Base-by-base conservation (phyloP, 495 filamentous ascomycete genomes). In the Penicillium riverlandense region DNA sequence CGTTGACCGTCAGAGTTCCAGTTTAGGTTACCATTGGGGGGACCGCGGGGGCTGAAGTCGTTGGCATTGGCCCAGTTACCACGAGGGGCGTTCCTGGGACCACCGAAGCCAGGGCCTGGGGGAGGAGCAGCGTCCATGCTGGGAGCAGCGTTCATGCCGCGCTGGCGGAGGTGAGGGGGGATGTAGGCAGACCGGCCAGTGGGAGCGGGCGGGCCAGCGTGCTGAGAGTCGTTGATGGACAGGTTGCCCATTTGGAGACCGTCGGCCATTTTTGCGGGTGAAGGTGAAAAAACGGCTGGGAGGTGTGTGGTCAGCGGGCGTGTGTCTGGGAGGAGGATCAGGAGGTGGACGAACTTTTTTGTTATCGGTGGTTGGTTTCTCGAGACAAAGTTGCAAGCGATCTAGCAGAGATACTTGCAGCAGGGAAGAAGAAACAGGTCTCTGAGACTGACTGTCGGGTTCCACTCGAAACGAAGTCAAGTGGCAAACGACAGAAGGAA, bases 171-270 rank as follows among this genome's bases (percentile, higher is more conserved):
- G 63, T 98, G 92, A 63, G 92, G 92, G 54, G 92, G 92, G 61
- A 97, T 95, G 74, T 98, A 98, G 38, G 92, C 78, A 53, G 79
- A 82, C 54, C 86, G 86, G 49, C 75, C 75, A 52, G 71, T 66
- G 50, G 56, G 59, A 40, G 45, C 44, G 45, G 59, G 58, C 45
- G 71, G 70, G 57, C 22, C 22, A 22, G 86, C 85, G 62, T 88
- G 79, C 62, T 85, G 81, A 40, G 74, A 84, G 50, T 83, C 80
- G 62, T 77, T 77, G 53, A 96, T 74, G 63, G 75, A 84, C 59
- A 95, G 75, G 63, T 84, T 83, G 65, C 78, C 81, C 85, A 96
- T 90, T 66, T 90, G 88, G 53, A 98, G 81, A 72, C 94, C 83
- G 67, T 96, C 90, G 67, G 92, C 91, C 92, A 97, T 97, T 54